Conservation (phyloP, 495 filamentous ascomycete species). For the Hyaloscypha bicolor region DNA sequence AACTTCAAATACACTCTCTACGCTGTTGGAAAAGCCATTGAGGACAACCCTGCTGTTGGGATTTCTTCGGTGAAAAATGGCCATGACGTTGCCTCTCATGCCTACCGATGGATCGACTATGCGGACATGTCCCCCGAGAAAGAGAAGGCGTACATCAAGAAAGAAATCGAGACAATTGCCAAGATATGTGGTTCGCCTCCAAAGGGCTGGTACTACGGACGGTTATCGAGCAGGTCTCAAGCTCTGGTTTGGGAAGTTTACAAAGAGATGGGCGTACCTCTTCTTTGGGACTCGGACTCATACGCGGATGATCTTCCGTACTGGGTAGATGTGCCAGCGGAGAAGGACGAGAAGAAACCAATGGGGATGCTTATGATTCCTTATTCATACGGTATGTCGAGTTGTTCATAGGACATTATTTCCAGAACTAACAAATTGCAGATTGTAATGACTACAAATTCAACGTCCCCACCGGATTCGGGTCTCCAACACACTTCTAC, state of each 20-base stretch:
- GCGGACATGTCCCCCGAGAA: slow-evolving; percentile 38
- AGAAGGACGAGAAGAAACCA: slow-evolving; percentile 34
- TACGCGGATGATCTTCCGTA: slow-evolving; percentile 48
- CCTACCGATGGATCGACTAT: slow-evolving; percentile 44
- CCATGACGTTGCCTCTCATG: slow-evolving; percentile 44
- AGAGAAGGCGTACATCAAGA: slow-evolving; percentile 44
- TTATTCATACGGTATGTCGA: slow-evolving; percentile 32
- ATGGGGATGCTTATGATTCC: slow-evolving; percentile 46
- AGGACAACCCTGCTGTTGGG: slow-evolving; percentile 39
- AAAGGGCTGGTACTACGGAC: slow-evolving; percentile 45
- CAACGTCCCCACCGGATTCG: slow-evolving; percentile 39
- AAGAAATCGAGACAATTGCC: slow-evolving; percentile 38
- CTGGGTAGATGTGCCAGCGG: slow-evolving; percentile 44
- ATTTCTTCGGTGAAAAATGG: slow-evolving; percentile 37
- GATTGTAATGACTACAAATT: slow-evolving; percentile 49
- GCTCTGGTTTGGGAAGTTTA: slow-evolving; percentile 42
- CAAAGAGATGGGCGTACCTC: slow-evolving; percentile 37
- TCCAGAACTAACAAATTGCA: slow-evolving; percentile 7
- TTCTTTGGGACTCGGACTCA: slow-evolving; percentile 41
- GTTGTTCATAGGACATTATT: too few species aligned
- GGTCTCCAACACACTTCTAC: slow-evolving; percentile 35
- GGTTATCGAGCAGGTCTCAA: slow-evolving; percentile 35
- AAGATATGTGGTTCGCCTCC: slow-evolving; percentile 38
- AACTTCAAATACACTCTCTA: slow-evolving; percentile 43
- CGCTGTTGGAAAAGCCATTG: slow-evolving; percentile 41